Evolutionary conservation across 1,139 yeast species (phyloP).

Genomic region (Debaryomyces fabryi): DNA sequence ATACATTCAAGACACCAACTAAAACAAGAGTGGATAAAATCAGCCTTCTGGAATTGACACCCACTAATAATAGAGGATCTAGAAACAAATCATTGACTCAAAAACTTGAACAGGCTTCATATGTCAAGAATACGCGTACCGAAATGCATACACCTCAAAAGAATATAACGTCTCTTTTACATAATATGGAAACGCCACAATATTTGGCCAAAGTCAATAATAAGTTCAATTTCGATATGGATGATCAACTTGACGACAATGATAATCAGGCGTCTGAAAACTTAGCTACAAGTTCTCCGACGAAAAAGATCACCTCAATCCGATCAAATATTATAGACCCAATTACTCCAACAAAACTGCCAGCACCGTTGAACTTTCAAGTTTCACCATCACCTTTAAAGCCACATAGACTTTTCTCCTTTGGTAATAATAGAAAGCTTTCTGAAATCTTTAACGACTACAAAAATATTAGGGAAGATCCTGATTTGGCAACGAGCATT

Average conservation of each 20-base stretch:
- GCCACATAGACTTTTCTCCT: conserved; percentile 37
- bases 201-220: conserved; percentile 31
- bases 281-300: background rate
- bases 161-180: background rate
- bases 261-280: background rate
- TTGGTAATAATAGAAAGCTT: conserved; percentile 23
- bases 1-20: conserved; percentile 38
- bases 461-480: conserved; percentile 23
- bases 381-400: conserved; percentile 52
- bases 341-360: conserved; percentile 15
- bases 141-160: conserved; percentile 8
- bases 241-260: background rate
- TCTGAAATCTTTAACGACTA: conserved; percentile 44
- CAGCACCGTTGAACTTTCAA: conserved; percentile 27
- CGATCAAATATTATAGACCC: conserved; percentile 9
- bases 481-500: conserved; percentile 19
- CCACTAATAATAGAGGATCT: conserved; percentile 13
- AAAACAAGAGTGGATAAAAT: conserved; percentile 21
- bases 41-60: conserved; percentile 16
- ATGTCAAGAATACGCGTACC: background rate
- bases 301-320: background rate
- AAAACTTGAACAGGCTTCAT: conserved; percentile 16
- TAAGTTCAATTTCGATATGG: conserved; percentile 23
- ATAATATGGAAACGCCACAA: conserved; percentile 33
- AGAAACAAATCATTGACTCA: conserved; percentile 3